Evolutionary conservation across 192 early-diverging fungal genomes (phyloP).

Genomic region (Umbelopsis sp.): DNA sequence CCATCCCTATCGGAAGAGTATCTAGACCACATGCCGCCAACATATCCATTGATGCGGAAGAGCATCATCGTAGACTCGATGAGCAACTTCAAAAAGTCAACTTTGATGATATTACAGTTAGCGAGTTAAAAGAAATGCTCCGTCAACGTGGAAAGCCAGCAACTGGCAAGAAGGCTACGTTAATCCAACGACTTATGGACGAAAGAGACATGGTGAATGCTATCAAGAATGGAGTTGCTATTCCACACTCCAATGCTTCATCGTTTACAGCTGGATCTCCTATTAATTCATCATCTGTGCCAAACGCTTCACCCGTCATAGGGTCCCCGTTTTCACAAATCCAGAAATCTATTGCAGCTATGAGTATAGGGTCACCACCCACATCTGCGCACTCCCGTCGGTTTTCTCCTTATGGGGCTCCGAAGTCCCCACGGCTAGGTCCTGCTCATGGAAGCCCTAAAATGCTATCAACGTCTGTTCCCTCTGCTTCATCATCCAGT

Average conservation of each 20-base stretch:
- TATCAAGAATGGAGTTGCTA: slow-evolving; percentile 32
- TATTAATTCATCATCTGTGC: slow-evolving; percentile 16
- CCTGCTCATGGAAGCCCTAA: slow-evolving; percentile 14
- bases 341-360: slow-evolving; percentile 34
- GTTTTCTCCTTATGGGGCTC: slow-evolving; percentile 36
- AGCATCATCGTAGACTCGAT: slow-evolving; percentile 59
- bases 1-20: slow-evolving; percentile 37
- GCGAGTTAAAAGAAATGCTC: slow-evolving; percentile 75
- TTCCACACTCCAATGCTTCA: slow-evolving; percentile 17
- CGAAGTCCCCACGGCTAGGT: slow-evolving; percentile 20
- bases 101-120: slow-evolving; percentile 76
- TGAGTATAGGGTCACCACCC: slow-evolving; percentile 37
- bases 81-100: slow-evolving; percentile 63
- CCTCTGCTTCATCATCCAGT: slow-evolving; percentile 1
- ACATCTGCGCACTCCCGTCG: slow-evolving; percentile 22
- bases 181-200: slow-evolving; percentile 66
- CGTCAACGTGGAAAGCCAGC: slow-evolving; percentile 66
- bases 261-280: background rate
- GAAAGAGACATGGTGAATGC: slow-evolving; percentile 55
- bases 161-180: slow-evolving; percentile 70
- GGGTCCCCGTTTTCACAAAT: slow-evolving; percentile 20
- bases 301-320: background rate
- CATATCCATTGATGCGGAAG: slow-evolving; percentile 38
- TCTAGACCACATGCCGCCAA: background rate
- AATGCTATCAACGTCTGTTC: background rate